A percentile compares a stretch with the other conserved stretches of the same genome.
Evolutionary conservation across 208 protist species (phyloP).

Genomic region (Strigomonas galati): DNA sequence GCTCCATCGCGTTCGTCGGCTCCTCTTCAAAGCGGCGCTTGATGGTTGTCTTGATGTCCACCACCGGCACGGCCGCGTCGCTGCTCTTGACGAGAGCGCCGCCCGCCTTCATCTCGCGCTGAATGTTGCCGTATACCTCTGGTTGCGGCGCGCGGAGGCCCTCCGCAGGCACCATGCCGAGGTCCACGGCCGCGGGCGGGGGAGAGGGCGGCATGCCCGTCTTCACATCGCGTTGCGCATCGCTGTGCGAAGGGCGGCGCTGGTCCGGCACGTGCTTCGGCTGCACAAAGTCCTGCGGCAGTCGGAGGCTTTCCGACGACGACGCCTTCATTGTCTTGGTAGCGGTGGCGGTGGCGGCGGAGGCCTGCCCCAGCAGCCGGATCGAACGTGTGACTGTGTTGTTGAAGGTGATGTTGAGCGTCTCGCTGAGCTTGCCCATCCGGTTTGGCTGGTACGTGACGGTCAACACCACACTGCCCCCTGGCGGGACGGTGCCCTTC

Average conservation of each 20-base stretch:
- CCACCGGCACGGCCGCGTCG: slow-evolving; percentile 26
- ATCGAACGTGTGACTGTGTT: slow-evolving; percentile 47
- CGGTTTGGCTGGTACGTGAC: slow-evolving; percentile 82
- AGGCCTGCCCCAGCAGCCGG: slow-evolving; percentile 50
- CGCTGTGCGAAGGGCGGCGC: not conserved
- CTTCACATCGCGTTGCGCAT: slow-evolving; percentile 6
- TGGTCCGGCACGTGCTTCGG: slow-evolving; percentile 10
- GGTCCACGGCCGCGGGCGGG: slow-evolving; percentile 40
- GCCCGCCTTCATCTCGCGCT: slow-evolving; percentile 17
- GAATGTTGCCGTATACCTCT: slow-evolving; percentile 11
- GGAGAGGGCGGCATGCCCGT: not conserved
- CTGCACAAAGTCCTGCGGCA: slow-evolving; percentile 60
- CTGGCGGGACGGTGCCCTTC: slow-evolving; percentile 46
- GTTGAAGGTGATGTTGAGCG: slow-evolving; percentile 71
- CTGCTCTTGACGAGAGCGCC: slow-evolving; percentile 20
- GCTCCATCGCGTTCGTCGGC: slow-evolving; percentile 79
- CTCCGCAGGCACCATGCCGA: slow-evolving; percentile 84
- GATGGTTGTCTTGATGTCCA: slow-evolving; percentile 82
- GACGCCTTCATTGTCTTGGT: slow-evolving; percentile 10
- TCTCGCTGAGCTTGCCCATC: slow-evolving; percentile 64
- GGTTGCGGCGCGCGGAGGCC: slow-evolving; percentile 67
- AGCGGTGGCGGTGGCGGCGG: slow-evolving; percentile 10
- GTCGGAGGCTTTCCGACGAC: slow-evolving; percentile 37
- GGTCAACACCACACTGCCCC: slow-evolving; percentile 35
- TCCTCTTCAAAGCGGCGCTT: slow-evolving; percentile 74